Percentiles rank a stretch among this genome's conserved stretches.
Conservation (phyloP, 768 basidiomycete species). For the Krasilnikovozyma curviuscula region DNA sequence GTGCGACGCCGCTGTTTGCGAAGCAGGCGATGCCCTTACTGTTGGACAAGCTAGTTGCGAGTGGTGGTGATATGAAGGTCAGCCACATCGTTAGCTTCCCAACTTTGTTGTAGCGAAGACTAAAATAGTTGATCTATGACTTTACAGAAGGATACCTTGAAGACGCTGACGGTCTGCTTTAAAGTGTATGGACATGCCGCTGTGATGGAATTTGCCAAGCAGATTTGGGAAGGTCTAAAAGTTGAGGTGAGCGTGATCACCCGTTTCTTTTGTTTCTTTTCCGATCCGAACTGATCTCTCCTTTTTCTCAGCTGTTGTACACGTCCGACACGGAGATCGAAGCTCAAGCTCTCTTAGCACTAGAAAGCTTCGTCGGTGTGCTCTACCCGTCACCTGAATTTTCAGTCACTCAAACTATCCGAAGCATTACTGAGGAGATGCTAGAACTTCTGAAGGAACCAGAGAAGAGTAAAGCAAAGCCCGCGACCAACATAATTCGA, state of each 20-base stretch:
- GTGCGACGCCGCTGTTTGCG: slow-evolving; percentile 63
- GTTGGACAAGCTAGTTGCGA: slow-evolving; percentile 72
- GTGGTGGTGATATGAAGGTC: slow-evolving; percentile 67
- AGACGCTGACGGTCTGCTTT: slow-evolving; percentile 54
- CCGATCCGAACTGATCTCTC: background rate
- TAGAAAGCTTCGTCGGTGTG: slow-evolving; percentile 52
- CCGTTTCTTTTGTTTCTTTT: background rate
- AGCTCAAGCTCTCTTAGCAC: slow-evolving; percentile 47
- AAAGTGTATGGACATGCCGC: slow-evolving; percentile 60
- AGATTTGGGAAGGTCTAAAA: slow-evolving; percentile 80
- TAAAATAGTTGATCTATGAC: slow-evolving; percentile 1
- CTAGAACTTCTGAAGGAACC: slow-evolving; percentile 63
- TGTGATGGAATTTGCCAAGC: slow-evolving; percentile 42
- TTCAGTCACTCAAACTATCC: background rate
- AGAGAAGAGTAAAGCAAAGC: slow-evolving; percentile 78
- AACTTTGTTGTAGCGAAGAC: too few species aligned
- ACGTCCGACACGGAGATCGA: slow-evolving; percentile 63
- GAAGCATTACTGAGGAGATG: slow-evolving; percentile 51
- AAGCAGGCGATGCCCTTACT: slow-evolving; percentile 68
- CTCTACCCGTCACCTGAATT: slow-evolving; percentile 34
- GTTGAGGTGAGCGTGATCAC: slow-evolving; percentile 43
- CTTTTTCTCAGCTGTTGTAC: slow-evolving; percentile 57
- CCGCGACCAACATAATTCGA: slow-evolving; percentile 66
- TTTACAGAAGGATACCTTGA: slow-evolving; percentile 61
- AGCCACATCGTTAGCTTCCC: too few species aligned